Percentiles rank a stretch among this genome's conserved stretches.
These are phyloP conservation scores for Lactarius pseudohatsudake DNA, from an alignment of 768 basidiomycete genomes.

Conservation along the genomic window DNA sequence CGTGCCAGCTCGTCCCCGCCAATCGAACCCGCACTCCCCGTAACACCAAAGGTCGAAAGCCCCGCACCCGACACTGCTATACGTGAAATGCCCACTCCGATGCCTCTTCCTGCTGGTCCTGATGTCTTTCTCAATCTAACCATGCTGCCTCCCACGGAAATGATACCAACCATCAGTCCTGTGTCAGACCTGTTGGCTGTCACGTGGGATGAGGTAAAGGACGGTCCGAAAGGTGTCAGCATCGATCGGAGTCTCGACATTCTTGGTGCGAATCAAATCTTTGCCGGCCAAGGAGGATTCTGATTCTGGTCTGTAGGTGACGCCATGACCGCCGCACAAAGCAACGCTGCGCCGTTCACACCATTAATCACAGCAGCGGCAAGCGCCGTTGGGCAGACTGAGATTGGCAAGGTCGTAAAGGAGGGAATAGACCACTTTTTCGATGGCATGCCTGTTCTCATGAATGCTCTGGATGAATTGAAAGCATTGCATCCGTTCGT, in stretches of 20 bases:
- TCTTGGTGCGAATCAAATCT: not conserved
- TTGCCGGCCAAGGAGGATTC: fast-evolving
- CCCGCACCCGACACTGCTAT: not conserved
- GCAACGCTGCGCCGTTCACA: not conserved
- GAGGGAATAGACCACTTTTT: conserved; percentile 30
- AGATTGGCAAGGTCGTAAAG: conserved; percentile 23
- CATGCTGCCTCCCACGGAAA: not conserved
- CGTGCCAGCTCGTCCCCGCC: not conserved
- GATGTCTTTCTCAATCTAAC: not conserved
- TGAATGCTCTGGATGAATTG: conserved; percentile 35
- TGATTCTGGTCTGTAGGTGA: conserved; percentile 3
- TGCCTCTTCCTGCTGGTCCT: not conserved
- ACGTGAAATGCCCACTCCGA: conserved; percentile 1
- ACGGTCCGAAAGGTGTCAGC: not conserved
- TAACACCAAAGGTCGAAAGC: not conserved
- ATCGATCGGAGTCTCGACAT: not conserved
- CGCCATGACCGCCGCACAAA: not conserved
- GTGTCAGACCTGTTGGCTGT: conserved; percentile 2
- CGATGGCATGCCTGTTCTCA: conserved; percentile 32
- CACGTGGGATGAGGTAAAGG: conserved; percentile 9
- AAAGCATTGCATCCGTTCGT: conserved; percentile 34
- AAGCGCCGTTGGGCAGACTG: conserved; percentile 5
- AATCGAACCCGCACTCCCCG: not conserved
- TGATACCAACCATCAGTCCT: not conserved
- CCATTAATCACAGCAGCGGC: conserved; percentile 10